Base-by-base conservation (phyloP, 2,329 filamentous ascomycete species). In the Claviceps purpurea region DNA sequence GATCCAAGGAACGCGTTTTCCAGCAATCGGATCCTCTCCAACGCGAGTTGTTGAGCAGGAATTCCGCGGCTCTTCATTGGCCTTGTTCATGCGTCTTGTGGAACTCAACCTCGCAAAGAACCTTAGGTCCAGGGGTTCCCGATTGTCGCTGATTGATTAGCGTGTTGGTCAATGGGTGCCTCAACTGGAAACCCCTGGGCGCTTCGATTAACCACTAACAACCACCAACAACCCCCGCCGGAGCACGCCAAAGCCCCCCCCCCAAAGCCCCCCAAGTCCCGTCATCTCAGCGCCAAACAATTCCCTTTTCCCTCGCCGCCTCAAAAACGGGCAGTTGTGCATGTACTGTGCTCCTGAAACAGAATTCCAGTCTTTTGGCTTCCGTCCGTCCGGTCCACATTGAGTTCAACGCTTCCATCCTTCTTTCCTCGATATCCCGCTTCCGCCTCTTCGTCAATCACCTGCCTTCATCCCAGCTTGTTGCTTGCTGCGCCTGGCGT, bases 31-130 rank as follows among this genome's bases (percentile, higher is more conserved):
- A 45, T 30, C 16, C 24, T n/a, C 43, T 45, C 43, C 24, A 45
- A 45, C 16, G 5, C 14, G 43, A 30, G 13, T 45, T 45, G 43
- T 45, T 53, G 26, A 50, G 51, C 63, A 54, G 60, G 64, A 65
- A 65, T 66, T 61, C 61, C 54, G 50, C 40, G 34, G 45, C 34
- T 14, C 53, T 22, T 55, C 49, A 66, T 66, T 66, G 64, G 62
- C n/a, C 42, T 14, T 14, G 3, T 44, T 26, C 20, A 5, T 44
- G 42, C 42, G 42, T 7, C 13, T 11, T 26, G 22, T 26, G 22
- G 42, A 43, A 5, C 30, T 10, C 8, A 4, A 4, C 10, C 30
- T 10, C 11, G 30, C 30, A 30, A 30, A 30, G 10, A 30, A 18
- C 18, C 18, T 18, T 18, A 30, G 30, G 30, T 30, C 30, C 24